A percentile compares a stretch with the other conserved stretches of the same genome.
Conservation (phyloP, 1,139 yeast species). For the Torulaspora pretoriensis region DNA sequence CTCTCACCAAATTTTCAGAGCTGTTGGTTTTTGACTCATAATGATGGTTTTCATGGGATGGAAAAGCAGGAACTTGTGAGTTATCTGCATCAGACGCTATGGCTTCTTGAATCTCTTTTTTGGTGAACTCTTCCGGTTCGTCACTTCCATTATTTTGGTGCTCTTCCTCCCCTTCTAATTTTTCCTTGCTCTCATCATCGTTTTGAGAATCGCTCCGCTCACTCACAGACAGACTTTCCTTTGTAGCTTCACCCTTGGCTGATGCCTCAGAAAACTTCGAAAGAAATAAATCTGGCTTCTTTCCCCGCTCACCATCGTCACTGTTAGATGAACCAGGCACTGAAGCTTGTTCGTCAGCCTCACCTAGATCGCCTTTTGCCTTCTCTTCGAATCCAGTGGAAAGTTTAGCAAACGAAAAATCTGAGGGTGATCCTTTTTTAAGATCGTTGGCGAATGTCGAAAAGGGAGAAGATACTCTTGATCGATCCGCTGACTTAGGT, state of each 20-base stretch:
- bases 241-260: not conserved
- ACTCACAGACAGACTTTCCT: not conserved
- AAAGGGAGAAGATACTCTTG: constrained; percentile 23
- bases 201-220: not conserved
- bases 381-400: not conserved
- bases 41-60: not conserved
- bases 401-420: constrained; percentile 20
- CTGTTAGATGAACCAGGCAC: not conserved
- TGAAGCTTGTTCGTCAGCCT: not conserved
- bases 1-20: constrained; percentile 5
- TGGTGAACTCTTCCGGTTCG: not conserved
- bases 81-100: not conserved
- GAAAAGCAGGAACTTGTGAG: not conserved
- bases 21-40: not conserved
- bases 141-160: not conserved
- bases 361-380: not conserved
- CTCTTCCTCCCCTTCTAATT: not conserved
- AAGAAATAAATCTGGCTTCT: not conserved
- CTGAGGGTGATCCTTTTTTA: constrained; percentile 17
- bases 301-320: not conserved
- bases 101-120: not conserved
- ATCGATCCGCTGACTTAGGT: not conserved
- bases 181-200: not conserved
- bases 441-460: constrained; percentile 24
- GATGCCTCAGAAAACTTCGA: not conserved